Percentiles rank a stretch among this genome's conserved stretches.
Evolutionary conservation across 2,329 filamentous ascomycete genomes (phyloP).

Genomic region (Chalaropsis ovoidea): DNA sequence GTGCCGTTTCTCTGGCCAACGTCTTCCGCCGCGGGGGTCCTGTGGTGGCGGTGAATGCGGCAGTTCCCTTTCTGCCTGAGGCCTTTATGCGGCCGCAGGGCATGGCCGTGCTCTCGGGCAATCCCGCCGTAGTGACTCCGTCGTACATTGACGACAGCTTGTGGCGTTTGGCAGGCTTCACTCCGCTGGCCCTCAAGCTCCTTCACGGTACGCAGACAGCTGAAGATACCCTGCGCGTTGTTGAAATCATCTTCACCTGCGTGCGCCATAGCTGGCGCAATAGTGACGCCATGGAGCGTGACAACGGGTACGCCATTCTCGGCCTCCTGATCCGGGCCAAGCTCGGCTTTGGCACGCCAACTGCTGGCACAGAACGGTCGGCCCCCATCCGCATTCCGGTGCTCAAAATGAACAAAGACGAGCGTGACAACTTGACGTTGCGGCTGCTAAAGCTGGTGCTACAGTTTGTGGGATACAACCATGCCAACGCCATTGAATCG

Average conservation of each 20-base stretch:
- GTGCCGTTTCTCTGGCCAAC: constrained; percentile 56
- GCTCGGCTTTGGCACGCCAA: constrained; percentile 41
- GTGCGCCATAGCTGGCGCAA: constrained; percentile 92
- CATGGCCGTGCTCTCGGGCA: constrained; percentile 69
- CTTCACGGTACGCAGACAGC: constrained; percentile 64
- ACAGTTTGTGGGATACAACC: constrained; percentile 79
- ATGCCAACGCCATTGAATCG: constrained; percentile 67
- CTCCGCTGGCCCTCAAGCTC: constrained; percentile 72
- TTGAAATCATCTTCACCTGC: constrained; percentile 75
- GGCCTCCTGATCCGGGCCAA: constrained; percentile 77
- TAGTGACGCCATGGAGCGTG: constrained; percentile 94
- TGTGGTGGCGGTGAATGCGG: constrained; percentile 76
- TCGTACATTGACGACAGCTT: constrained; percentile 82
- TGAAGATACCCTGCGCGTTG: constrained; percentile 62
- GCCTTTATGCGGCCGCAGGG: constrained; percentile 74
- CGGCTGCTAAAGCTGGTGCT: constrained; percentile 67
- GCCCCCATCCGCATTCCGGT: background rate
- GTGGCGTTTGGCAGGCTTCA: constrained; percentile 88
- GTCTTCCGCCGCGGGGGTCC: constrained; percentile 64
- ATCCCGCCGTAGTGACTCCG: constrained; percentile 69
- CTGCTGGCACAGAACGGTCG: constrained; percentile 6
- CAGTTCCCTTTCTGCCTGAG: constrained; percentile 77
- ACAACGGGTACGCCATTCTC: constrained; percentile 85
- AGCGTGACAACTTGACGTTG: constrained; percentile 47
- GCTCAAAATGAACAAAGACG: constrained; percentile 41